phyloP scores from a whole-genome alignment of 345 rosid species.

The Crucihimalaya himalaica region DNA sequence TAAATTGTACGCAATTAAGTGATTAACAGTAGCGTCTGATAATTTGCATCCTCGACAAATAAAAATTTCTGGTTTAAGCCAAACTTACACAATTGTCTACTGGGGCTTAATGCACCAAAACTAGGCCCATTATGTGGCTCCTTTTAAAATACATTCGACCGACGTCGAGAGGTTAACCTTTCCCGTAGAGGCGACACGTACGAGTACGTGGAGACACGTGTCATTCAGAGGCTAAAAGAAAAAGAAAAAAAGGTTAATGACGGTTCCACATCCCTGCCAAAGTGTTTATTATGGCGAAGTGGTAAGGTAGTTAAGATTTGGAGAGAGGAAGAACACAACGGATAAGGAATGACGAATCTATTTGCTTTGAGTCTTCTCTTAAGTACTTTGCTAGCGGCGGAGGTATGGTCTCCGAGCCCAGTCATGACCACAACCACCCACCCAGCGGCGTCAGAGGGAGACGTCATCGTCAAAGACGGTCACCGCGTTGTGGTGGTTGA shows the following conservation, averaged over 20 bases:
- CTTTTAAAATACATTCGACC: too few relatives aligned
- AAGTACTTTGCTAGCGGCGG: conserved; percentile 55
- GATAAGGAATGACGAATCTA: conserved; percentile 53
- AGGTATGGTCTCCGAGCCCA: conserved; percentile 59
- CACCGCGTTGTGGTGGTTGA: conserved; percentile 68
- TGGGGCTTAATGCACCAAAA: background rate
- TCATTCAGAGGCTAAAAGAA: background rate
- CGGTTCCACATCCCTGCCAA: conserved; percentile 7
- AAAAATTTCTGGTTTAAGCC: too few relatives aligned
- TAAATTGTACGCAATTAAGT: too few relatives aligned
- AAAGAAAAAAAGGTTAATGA: background rate
- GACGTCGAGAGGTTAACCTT: conserved; percentile 5
- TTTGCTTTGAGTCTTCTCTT: conserved; percentile 56
- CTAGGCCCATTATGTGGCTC: background rate
- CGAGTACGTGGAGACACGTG: conserved; percentile 37
- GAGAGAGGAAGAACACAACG: background rate
- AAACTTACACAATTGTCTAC: background rate
- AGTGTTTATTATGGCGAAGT: conserved; percentile 19
- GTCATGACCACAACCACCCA: background rate
- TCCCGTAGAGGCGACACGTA: conserved; percentile 26
- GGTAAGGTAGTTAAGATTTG: conserved; percentile 28
- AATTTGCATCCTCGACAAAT: background rate
- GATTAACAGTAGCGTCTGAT: too few relatives aligned
- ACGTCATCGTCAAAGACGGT: conserved; percentile 66
- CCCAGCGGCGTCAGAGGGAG: conserved; percentile 23